Evolutionary conservation across 805 yeast genomes (phyloP).

Genomic region (Yarrowia phangngaensis): DNA sequence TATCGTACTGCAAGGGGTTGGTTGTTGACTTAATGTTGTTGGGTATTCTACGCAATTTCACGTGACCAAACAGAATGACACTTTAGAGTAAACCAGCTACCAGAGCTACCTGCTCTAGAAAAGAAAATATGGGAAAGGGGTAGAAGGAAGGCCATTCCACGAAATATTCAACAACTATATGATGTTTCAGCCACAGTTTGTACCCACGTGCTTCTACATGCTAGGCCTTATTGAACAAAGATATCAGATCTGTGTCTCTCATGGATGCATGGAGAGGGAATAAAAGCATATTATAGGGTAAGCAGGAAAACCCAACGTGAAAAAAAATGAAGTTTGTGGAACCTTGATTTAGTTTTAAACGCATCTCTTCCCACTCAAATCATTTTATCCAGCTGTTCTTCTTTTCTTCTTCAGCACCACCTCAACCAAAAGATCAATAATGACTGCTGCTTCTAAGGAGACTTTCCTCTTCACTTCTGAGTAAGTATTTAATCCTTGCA

Average conservation of each 20-base stretch:
- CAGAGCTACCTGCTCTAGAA: too few species aligned
- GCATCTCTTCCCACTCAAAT: conserved; percentile 13
- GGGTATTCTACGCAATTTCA: too few species aligned
- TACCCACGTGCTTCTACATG: conserved; percentile 26
- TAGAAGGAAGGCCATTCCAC: too few species aligned
- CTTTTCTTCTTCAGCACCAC: conserved; percentile 23
- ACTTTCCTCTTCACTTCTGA: conserved; percentile 63
- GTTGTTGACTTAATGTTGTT: too few species aligned
- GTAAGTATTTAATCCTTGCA: conserved; percentile 34
- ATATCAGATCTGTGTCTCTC: conserved; percentile 21
- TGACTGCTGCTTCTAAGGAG: conserved; percentile 38
- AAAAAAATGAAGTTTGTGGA: conserved; percentile 17
- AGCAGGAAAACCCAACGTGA: conserved; percentile 26
- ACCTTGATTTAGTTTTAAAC: conserved; percentile 25
- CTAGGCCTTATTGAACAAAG: conserved; percentile 1
- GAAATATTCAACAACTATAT: background rate
- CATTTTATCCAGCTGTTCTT: conserved; percentile 3
- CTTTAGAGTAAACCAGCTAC: too few species aligned
- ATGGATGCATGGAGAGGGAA: conserved; percentile 12
- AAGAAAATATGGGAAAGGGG: too few species aligned
- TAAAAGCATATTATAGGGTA: conserved; percentile 22
- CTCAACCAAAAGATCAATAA: conserved; percentile 28
- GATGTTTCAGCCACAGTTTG: conserved; percentile 17
- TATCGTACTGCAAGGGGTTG: too few species aligned
- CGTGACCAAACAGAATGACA: too few species aligned